Evolutionary conservation across 768 basidiomycete species (phyloP).

Genomic region (Lactarius evosmus): DNA sequence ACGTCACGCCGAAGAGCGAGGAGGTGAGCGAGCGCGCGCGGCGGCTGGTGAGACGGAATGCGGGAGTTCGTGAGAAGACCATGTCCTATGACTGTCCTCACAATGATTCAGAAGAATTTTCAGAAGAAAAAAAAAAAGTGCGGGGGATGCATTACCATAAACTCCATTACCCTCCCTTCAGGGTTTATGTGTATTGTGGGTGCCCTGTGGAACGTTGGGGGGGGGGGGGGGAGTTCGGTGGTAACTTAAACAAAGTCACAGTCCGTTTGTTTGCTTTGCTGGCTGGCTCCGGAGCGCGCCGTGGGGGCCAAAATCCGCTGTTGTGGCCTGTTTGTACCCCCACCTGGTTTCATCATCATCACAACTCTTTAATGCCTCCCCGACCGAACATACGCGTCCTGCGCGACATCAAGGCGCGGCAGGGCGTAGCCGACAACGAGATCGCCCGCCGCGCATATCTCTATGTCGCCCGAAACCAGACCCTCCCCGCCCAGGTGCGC

Average conservation of each 20-base stretch:
- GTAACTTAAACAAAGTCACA: neutral
- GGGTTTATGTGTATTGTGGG: neutral
- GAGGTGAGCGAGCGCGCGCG: conserved; percentile 73
- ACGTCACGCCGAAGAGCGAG: conserved; percentile 76
- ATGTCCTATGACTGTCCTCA: conserved; percentile 43
- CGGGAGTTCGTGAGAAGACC: conserved; percentile 48
- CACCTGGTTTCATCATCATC: no score
- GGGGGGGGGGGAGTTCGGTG: neutral
- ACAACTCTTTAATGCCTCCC: conserved; percentile 12
- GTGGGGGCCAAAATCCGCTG: neutral
- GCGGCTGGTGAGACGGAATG: conserved; percentile 49
- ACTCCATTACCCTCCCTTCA: conserved; percentile 8
- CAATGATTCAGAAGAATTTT: neutral
- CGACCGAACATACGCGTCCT: conserved; percentile 51
- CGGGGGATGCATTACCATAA: conserved; percentile 1
- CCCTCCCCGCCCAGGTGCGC: conserved; percentile 82
- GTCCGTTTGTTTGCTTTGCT: neutral
- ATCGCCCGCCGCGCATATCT: conserved; percentile 86
- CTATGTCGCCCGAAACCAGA: conserved; percentile 88
- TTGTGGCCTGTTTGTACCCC: conserved; percentile 10
- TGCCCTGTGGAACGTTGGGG: neutral
- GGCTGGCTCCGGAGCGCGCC: conserved; percentile 1
- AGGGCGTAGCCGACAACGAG: conserved; percentile 71
- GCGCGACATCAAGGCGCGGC: conserved; percentile 76
- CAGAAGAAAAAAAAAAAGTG: neutral